phyloP scores from a whole-genome alignment of 2,329 filamentous ascomycete genomes.

The Davidsoniella australis region DNA sequence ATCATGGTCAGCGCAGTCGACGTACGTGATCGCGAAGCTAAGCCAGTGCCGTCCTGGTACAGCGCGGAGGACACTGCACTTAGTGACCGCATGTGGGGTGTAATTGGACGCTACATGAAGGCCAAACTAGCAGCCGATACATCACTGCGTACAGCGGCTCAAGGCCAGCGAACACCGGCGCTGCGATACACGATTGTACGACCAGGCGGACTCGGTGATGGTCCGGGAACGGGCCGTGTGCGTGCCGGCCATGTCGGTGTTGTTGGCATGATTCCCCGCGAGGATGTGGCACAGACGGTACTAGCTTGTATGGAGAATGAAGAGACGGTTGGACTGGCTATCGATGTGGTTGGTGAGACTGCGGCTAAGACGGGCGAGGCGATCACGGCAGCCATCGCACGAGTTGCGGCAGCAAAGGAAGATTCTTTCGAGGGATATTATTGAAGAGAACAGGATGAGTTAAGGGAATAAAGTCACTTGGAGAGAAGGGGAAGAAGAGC shows the following conservation, averaged over 20 bases:
- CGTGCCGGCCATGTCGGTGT: constrained; percentile 26
- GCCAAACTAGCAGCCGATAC: constrained; percentile 27
- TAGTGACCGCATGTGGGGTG: constrained; percentile 23
- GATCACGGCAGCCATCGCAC: constrained; percentile 22
- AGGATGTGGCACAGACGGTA: constrained; percentile 28
- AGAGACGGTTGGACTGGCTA: constrained; percentile 24
- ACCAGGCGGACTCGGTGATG: constrained; percentile 24
- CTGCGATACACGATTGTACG: constrained; percentile 29
- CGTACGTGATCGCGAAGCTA: constrained; percentile 23
- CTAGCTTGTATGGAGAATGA: constrained; percentile 24
- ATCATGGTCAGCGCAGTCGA: constrained; percentile 29
- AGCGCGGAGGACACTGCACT: constrained; percentile 21
- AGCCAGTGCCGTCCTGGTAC: constrained; percentile 26
- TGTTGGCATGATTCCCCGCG: constrained; percentile 21
- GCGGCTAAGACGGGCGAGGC: constrained; percentile 17
- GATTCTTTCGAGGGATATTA: constrained; percentile 16
- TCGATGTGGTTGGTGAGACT: constrained; percentile 25
- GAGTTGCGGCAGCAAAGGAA: constrained; percentile 21
- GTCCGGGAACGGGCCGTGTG: constrained; percentile 22
- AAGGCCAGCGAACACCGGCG: constrained; percentile 15
- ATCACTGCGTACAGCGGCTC: constrained; percentile 23
- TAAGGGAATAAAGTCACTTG: too few relatives aligned
- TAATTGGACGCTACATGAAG: constrained; percentile 23
- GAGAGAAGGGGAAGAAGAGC: too few relatives aligned
- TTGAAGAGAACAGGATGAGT: too few relatives aligned